Evolutionary conservation across 2,329 filamentous ascomycete genomes (phyloP), one percentile per base, ranked within the genome.

Genomic region (Trichophyton simii): DNA sequence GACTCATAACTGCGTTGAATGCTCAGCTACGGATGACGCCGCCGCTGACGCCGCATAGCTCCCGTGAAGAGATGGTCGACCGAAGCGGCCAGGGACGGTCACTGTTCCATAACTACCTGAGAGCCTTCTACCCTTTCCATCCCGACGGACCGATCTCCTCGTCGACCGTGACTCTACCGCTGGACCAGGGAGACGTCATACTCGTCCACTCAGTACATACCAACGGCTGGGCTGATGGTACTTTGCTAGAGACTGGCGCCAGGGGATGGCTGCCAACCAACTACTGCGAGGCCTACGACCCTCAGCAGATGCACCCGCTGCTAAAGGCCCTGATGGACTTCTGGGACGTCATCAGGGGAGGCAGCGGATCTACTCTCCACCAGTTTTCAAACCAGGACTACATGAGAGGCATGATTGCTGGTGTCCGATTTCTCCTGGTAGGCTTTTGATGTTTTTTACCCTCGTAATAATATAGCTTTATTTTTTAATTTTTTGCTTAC

Each of bases 161-260:
- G 62, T 87, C 88, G 9, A 94, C 90, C 8, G 88, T 97, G 61
- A 97, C 92, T 9, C 79, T 96, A 9, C 88, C 91, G 22, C 81
- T 99, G 61, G 88, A 89, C 67, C 87, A 94, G 71, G 94, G 94
- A 63, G 94, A 99, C 70, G 84, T 99, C 57, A 87, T 99, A 60
- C 77, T 99, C 62, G 88, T 99, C 22, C 94, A 99, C 74, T 96
- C 94, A 3, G 89, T 97, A 66, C 94, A 99, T 74, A 94, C 90
- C 63, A 99, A 97, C 77, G 94, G 94, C 67, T 99, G 94, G 94
- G 94, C 94, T 36, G 94, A 99, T 73, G 94, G 94, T 59, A 99
- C 94, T 0, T 79, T 96, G 46, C 77, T 99, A 64, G 82, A 87
- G 25, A 89, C 91, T 2, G 92, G 92, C 28, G 87, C 88, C 58